These are phyloP conservation scores for Globisporangium yorkense DNA, from an alignment of 352 stramenopile genomes.

Conservation along the genomic window DNA sequence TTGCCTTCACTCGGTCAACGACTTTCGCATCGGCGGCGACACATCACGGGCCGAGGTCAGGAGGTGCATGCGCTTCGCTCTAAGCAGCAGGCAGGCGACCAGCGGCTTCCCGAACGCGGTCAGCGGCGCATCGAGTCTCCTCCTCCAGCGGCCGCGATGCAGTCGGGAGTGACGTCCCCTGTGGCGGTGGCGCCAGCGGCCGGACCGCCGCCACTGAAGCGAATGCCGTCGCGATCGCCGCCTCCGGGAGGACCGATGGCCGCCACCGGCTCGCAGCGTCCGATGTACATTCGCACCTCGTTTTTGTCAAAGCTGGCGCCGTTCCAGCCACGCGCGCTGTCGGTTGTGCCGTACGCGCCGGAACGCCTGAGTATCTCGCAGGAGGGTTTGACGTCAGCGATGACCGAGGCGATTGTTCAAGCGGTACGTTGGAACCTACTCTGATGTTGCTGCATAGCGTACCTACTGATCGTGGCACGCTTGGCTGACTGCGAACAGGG, in stretches of 20 bases:
- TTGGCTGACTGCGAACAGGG: background rate
- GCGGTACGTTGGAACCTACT: conserved; percentile 16
- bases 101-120: background rate
- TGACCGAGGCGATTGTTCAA: conserved; percentile 34
- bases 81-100: background rate
- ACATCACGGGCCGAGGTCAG: too few species aligned
- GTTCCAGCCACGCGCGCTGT: conserved; percentile 33
- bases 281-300: conserved; percentile 23
- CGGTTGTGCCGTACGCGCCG: conserved; percentile 55
- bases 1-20: too few species aligned
- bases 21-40: too few species aligned
- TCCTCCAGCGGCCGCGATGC: background rate
- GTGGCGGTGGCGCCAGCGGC: background rate
- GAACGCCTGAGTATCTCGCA: conserved; percentile 66
- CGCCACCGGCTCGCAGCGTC: background rate
- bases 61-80: too few species aligned
- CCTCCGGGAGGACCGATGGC: background rate
- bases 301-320: conserved; percentile 44
- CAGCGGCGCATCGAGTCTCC: background rate
- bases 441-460: background rate
- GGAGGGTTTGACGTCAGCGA: conserved; percentile 35
- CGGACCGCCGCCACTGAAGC: background rate
- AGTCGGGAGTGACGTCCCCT: background rate
- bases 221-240: background rate
- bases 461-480: background rate